Percentiles rank a stretch among this genome's conserved stretches.
Conservation (phyloP, 169 alveolate genomes). For the Cryptosporidium andersoni region DNA sequence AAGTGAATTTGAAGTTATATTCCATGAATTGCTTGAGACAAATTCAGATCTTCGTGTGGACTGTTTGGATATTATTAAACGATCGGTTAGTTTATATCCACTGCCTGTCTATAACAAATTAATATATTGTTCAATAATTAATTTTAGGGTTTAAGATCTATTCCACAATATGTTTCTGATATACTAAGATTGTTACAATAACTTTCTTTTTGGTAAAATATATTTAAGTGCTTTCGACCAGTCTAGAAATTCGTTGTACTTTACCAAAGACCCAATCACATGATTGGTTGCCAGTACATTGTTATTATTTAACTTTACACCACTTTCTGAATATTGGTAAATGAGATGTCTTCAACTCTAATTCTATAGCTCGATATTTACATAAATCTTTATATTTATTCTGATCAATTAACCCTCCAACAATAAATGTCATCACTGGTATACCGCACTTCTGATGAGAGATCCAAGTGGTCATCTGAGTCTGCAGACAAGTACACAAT, state of each 20-base stretch:
- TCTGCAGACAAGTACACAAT: constrained; percentile 74
- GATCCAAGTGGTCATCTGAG: constrained; percentile 67
- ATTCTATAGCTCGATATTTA: constrained; percentile 69
- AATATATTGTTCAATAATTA: neutral
- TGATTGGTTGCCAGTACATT: constrained; percentile 70
- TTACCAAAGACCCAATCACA: constrained; percentile 65
- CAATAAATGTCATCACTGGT: constrained; percentile 19
- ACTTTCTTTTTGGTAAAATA: constrained; percentile 54
- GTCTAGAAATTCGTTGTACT: constrained; percentile 8
- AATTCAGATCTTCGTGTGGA: constrained; percentile 61
- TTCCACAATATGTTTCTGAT: constrained; percentile 62
- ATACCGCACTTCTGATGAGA: too few species aligned
- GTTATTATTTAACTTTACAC: constrained; percentile 7
- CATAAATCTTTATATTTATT: constrained; percentile 71
- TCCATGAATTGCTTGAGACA: constrained; percentile 56
- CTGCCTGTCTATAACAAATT: neutral
- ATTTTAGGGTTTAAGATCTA: constrained; percentile 46
- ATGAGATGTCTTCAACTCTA: constrained; percentile 69
- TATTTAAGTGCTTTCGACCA: constrained; percentile 37
- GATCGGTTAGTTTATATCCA: constrained; percentile 37
- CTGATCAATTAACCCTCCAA: constrained; percentile 76
- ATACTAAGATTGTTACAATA: constrained; percentile 2
- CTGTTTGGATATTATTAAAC: constrained; percentile 52
- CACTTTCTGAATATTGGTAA: constrained; percentile 71
- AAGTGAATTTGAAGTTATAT: constrained; percentile 31